Conservation (phyloP, 2,329 filamentous ascomycete genomes). For the Cordyceps cicadae region DNA sequence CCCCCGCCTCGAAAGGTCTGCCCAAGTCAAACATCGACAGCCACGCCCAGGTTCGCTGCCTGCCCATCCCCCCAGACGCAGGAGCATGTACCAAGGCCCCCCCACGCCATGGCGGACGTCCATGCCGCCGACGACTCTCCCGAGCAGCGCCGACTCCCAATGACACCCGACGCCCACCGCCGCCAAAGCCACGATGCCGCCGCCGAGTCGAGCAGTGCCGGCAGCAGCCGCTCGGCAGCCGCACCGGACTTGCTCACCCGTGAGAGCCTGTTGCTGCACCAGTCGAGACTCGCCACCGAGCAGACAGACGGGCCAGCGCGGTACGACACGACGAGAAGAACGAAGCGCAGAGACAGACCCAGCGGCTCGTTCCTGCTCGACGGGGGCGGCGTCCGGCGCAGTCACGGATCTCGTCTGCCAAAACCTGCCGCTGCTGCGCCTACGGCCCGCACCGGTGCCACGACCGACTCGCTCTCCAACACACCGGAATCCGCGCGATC, state of each 20-base stretch:
- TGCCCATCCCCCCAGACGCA: background rate
- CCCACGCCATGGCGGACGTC: conserved; percentile 17
- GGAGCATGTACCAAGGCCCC: conserved; percentile 16
- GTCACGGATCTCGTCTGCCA: conserved; percentile 1
- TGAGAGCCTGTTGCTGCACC: conserved; percentile 12
- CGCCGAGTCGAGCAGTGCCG: conserved; percentile 36
- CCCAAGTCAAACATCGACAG: background rate
- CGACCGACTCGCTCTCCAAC: background rate
- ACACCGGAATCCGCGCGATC: conserved; percentile 1
- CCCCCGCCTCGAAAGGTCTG: background rate
- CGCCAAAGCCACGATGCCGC: conserved; percentile 31
- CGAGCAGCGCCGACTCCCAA: background rate
- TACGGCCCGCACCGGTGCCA: background rate
- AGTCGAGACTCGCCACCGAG: background rate
- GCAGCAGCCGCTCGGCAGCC: conserved; percentile 19
- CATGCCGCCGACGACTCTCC: conserved; percentile 11
- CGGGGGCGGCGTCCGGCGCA: background rate
- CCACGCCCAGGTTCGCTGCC: too few species aligned
- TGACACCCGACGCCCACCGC: conserved; percentile 17
- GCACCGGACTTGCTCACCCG: conserved; percentile 2
- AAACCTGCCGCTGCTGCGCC: background rate
- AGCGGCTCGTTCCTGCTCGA: conserved; percentile 12
- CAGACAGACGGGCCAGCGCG: conserved; percentile 14
- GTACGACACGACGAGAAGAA: conserved; percentile 11
- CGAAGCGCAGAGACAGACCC: conserved; percentile 17